A percentile compares a stretch with the other conserved stretches of the same genome.
These are phyloP conservation scores for Aspergillus steynii DNA, from an alignment of 495 filamentous ascomycete genomes.

Conservation along the genomic window DNA sequence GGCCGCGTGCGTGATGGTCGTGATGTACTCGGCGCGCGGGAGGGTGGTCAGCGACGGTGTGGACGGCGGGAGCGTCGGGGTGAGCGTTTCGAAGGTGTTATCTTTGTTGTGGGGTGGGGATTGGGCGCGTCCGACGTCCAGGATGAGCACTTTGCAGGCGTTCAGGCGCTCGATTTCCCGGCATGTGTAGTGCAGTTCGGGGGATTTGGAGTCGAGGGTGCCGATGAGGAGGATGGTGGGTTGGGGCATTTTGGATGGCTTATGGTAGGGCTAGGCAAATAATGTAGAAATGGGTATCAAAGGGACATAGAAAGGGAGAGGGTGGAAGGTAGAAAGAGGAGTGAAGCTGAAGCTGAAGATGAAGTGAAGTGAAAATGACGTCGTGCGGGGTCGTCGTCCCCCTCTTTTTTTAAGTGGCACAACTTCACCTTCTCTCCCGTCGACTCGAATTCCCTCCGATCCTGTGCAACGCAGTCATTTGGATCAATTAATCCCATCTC, in stretches of 20 bases:
- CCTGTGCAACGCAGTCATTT: neutral
- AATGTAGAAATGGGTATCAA: neutral
- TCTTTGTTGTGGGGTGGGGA: neutral
- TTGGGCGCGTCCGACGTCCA: slow-evolving; percentile 58
- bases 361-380: neutral
- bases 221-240: slow-evolving; percentile 60
- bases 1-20: slow-evolving; percentile 46
- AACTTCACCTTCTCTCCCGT: neutral
- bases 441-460: neutral
- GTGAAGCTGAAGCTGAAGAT: too few relatives aligned
- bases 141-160: slow-evolving; percentile 42
- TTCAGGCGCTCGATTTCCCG: slow-evolving; percentile 37
- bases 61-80: slow-evolving; percentile 11
- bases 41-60: slow-evolving; percentile 23
- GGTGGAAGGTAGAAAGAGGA: neutral
- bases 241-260: neutral
- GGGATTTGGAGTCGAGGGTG: slow-evolving; percentile 68
- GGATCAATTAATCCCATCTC: neutral
- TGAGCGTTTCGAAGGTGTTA: slow-evolving; percentile 26
- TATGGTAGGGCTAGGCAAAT: too few relatives aligned
- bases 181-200: slow-evolving; percentile 58
- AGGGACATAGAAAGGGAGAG: neutral
- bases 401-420: neutral
- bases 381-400: neutral
- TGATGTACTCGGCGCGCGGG: slow-evolving; percentile 51